Evolutionary conservation across 305 asterid genomes (phyloP), one percentile per base, ranked within the genome.

Genomic region (Rubia peregrina): DNA sequence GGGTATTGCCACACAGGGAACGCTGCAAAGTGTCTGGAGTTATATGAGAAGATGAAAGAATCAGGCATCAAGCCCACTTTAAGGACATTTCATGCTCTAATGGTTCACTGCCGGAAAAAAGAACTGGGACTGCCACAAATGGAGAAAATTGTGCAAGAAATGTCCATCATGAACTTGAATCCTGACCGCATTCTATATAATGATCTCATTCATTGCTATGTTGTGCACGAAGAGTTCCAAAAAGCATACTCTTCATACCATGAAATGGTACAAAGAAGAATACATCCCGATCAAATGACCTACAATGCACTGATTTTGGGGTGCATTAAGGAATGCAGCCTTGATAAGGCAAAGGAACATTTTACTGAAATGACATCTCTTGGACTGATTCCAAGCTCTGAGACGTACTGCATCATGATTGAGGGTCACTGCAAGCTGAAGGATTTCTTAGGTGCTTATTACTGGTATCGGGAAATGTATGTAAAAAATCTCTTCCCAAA

Each of bases 381-480:
- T 48, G 83, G 89, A 59, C 38, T 92, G 73, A 43, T 70, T 73
- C 96, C 90, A 7, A 86, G 74, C 66, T 85, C 75, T 72, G 44
- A 84, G 60, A 87, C 86, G 51, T 90, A 84, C 73, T 80, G 80
- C 68, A 74, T 61, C 3, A 71, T 92, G 49, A 79, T 92, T 75
- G 84, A 82, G 63, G 92, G 96, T 64, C 84, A 87, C 74, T 88
- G 91, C 84, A 80, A 83, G 70, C 63, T 78, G 48, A 81, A 82
- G 80, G 92, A 87, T 73, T 78, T 83, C 71, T 67, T 72, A 0
- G 85, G 84, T 21, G 98, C 92, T 53, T 84, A 81, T 62, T n/a
- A 42, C 42, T 88, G 98, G 91, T 92, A 90, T 57, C 84, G 77
- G 67, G 83, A 87, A 81, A 92, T 90, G 96, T 55, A 79, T 75